Evolutionary conservation across 2,329 filamentous ascomycete species (phyloP), one percentile per base, ranked within the genome.

Genomic region (Arthroderma sp.): DNA sequence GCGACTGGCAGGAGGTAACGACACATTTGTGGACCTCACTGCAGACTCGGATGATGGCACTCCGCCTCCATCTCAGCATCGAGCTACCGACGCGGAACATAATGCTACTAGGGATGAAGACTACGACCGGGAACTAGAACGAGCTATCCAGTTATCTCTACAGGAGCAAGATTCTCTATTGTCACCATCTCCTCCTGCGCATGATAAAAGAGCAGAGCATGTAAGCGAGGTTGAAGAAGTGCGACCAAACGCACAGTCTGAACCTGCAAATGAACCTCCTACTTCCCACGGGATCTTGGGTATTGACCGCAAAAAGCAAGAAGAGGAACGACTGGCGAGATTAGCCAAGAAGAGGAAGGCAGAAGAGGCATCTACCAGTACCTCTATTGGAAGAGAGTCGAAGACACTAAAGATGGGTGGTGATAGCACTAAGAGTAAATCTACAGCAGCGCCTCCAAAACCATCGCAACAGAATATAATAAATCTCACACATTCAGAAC

Each of bases 241-340:
- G 2, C 7, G 9, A 8, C 7, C 9, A 9, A 22, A 10, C 2
- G 3, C 15, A 38, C 36, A 9, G 9, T 9, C 7, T 28, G 29
- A 30, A 11, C 22, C 47, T 40, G 15, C 36, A 39, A 32, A 11
- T 28, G 11, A 2, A n/a, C 9, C 6, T 6, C 41, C 40, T 5
- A 9, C 10, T 4, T 22, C 15, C 15, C 41, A 36, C 29, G 68
- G 70, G 0, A 53, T 77, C 0, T 56, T 73, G 4, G 73, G 74
- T 3, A 63, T 94, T 1, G 75, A 94, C 65, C 76, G 88, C 32
- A 86, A 80, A 62, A 75, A 78, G 43, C 91, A 94, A 86, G 89
- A 95, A 61, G 71, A 80, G 55, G 86, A 93, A 58, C 78, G 89
- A 36, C 72, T 94, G 9, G 80, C 77, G 22, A 75, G 88, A 53